Evolutionary conservation across 257 asterid genomes (phyloP).

Genomic region (Ocimum tenuiflorum): DNA sequence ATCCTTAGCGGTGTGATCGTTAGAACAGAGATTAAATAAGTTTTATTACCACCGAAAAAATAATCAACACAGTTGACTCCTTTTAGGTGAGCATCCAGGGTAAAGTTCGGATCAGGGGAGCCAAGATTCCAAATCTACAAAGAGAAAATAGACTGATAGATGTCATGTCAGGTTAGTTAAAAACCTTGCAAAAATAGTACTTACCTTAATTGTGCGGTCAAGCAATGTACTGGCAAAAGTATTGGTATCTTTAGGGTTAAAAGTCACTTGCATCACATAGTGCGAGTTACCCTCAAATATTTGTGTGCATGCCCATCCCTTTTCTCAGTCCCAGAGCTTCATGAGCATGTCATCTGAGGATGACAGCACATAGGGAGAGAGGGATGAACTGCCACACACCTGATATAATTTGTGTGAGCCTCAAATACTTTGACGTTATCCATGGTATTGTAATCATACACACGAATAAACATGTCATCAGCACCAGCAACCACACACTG

Average conservation of each 20-base stretch:
- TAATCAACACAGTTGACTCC: conserved; percentile 98
- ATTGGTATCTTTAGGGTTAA: conserved; percentile 96
- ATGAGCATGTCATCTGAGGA: conserved; percentile 99
- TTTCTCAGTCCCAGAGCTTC: conserved; percentile 99
- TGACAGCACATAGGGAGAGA: conserved; percentile 90
- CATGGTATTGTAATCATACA: conserved; percentile 94
- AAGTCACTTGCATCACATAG: conserved; percentile 99
- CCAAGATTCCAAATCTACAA: conserved; percentile 97
- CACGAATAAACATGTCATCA: conserved; percentile 97
- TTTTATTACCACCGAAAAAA: conserved; percentile 96
- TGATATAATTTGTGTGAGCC: conserved; percentile 94
- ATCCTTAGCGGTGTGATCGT: conserved; percentile 99
- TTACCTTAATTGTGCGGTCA: conserved; percentile 90
- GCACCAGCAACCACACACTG: conserved; percentile 99
- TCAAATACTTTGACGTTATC: conserved; percentile 95
- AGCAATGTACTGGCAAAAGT: conserved; percentile 99
- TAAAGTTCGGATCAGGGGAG: conserved; percentile 97
- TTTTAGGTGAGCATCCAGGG: conserved; percentile 90
- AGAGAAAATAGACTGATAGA: conserved; percentile 16
- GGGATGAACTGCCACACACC: conserved; percentile 98
- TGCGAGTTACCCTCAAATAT: conserved; percentile 99
- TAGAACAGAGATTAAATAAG: conserved; percentile 86
- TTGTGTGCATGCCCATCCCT: conserved; percentile 95
- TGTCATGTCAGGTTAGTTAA: neutral
- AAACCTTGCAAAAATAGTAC: neutral